Conservation (phyloP, 257 asterid genomes). For the Hygrophila difformis region DNA sequence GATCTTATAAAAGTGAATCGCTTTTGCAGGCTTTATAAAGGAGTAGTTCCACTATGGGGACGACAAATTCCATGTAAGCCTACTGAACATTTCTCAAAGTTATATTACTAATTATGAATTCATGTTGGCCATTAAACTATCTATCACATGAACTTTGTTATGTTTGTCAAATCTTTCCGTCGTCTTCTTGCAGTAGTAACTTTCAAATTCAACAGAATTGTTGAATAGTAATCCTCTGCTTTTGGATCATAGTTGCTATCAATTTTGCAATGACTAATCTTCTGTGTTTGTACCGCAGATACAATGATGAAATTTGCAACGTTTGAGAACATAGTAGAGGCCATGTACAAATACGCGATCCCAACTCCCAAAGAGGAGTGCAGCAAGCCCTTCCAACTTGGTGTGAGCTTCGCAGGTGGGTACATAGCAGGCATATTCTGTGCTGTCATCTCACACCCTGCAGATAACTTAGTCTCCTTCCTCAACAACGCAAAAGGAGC, state of each 20-base stretch:
- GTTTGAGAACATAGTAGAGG: constrained; percentile 68
- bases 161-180: too few species aligned
- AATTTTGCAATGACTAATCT: too few species aligned
- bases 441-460: constrained; percentile 77
- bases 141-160: too few species aligned
- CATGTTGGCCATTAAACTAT: not conserved
- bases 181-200: too few species aligned
- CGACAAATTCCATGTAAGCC: constrained; percentile 88
- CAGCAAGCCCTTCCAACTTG: constrained; percentile 57
- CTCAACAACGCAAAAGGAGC: constrained; percentile 90
- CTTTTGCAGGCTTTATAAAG: constrained; percentile 62
- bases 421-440: constrained; percentile 73
- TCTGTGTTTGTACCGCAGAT: too few species aligned
- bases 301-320: constrained; percentile 94
- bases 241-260: too few species aligned
- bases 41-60: constrained; percentile 87
- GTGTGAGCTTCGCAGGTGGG: constrained; percentile 73
- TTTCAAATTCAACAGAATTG: too few species aligned
- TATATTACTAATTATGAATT: too few species aligned
- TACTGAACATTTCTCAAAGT: too few species aligned
- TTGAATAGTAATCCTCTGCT: too few species aligned
- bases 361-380: constrained; percentile 80
- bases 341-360: constrained; percentile 50
- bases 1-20: not conserved
- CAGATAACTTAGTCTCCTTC: constrained; percentile 79